These are phyloP conservation scores for Populus pruinosa DNA, from an alignment of 345 rosid species.

Conservation along the genomic window DNA sequence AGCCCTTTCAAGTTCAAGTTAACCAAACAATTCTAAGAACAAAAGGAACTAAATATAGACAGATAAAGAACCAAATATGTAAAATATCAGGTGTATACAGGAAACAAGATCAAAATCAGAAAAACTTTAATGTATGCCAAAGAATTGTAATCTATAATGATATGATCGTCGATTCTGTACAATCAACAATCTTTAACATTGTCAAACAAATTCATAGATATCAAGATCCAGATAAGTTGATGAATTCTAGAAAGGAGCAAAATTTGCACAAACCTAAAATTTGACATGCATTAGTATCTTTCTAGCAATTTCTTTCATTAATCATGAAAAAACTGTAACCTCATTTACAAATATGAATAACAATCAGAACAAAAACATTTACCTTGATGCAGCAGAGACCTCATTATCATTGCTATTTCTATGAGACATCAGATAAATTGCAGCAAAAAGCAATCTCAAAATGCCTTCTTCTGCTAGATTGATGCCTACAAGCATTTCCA, in stretches of 20 bases:
- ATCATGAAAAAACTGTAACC: neutral
- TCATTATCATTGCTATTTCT: slow-evolving; percentile 69
- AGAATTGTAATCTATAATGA: neutral
- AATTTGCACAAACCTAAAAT: neutral
- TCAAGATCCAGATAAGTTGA: neutral
- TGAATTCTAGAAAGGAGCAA: neutral
- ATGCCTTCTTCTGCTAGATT: slow-evolving; percentile 89
- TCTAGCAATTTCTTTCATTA: neutral
- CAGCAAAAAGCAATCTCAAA: slow-evolving; percentile 73
- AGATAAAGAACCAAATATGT: neutral
- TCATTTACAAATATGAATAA: neutral
- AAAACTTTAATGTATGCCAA: neutral
- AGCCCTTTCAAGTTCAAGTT: neutral
- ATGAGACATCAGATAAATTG: slow-evolving; percentile 64
- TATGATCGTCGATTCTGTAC: neutral
- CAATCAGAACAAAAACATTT: slow-evolving; percentile 14
- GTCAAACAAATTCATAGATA: neutral
- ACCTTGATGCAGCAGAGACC: slow-evolving; percentile 84
- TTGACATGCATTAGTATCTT: neutral
- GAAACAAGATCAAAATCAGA: neutral
- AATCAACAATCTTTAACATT: neutral
- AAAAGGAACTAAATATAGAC: neutral
- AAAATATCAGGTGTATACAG: no score
- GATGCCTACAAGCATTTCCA: slow-evolving; percentile 72
- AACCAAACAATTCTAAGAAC: neutral